These are phyloP conservation scores for Aspergillus sclerotioniger DNA, from an alignment of 495 filamentous ascomycete genomes.

Conservation along the genomic window DNA sequence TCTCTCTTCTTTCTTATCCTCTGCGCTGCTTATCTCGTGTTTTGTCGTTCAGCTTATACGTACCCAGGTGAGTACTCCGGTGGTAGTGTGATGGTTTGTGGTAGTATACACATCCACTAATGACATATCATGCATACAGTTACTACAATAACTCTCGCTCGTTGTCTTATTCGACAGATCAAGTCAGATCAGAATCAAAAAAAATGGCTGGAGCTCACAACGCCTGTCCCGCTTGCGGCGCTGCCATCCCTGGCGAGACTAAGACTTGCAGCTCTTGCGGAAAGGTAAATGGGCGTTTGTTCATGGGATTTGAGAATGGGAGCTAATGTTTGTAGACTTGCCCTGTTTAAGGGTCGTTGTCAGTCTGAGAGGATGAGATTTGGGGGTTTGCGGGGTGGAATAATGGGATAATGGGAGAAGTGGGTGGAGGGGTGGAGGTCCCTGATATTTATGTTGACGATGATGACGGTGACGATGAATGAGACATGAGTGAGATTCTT, in stretches of 20 bases:
- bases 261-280: slow-evolving; percentile 40
- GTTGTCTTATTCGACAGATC: not conserved
- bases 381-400: not conserved
- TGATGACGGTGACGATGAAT: not conserved
- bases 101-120: not conserved
- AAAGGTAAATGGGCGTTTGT: slow-evolving; percentile 22
- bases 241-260: slow-evolving; percentile 24
- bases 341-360: slow-evolving; percentile 23
- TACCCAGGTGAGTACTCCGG: not conserved
- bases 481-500: not conserved
- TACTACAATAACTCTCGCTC: not conserved
- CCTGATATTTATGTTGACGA: not conserved
- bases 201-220: slow-evolving; percentile 28
- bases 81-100: too few relatives aligned
- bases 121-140: not conserved
- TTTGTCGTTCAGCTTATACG: not conserved
- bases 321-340: slow-evolving; percentile 22
- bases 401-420: not conserved
- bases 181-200: not conserved
- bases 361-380: not conserved
- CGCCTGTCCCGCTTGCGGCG: slow-evolving; percentile 36
- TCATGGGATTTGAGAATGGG: not conserved
- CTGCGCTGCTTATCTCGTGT: not conserved
- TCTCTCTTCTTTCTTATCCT: not conserved
- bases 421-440: not conserved